These are phyloP conservation scores for Akanthomyces uredinophilus DNA, from an alignment of 2,329 filamentous ascomycete genomes.

Conservation along the genomic window DNA sequence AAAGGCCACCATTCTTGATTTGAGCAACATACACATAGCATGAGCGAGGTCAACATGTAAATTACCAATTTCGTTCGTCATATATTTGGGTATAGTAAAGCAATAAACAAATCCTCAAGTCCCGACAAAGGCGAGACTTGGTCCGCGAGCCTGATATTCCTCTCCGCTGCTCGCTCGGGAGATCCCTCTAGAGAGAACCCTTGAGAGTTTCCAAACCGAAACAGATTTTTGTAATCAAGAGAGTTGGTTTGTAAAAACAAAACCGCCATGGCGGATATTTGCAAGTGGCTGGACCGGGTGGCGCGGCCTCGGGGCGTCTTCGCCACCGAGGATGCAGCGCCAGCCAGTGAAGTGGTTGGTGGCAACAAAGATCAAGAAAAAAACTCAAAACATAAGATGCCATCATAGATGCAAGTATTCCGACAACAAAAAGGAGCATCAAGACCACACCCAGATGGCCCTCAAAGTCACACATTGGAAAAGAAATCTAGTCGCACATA, in stretches of 20 bases:
- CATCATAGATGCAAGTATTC: background rate
- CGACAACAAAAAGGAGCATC: background rate
- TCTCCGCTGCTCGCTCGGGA: background rate
- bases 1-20: too few relatives aligned
- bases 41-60: background rate
- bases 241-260: background rate
- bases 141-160: background rate
- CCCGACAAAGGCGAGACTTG: background rate
- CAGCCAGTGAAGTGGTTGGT: background rate
- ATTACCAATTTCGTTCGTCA: slow-evolving; percentile 8
- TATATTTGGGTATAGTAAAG: slow-evolving; percentile 14
- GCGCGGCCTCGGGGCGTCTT: background rate
- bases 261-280: background rate
- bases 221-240: background rate
- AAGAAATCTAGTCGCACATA: background rate
- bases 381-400: background rate
- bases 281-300: background rate
- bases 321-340: background rate
- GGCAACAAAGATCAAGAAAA: background rate
- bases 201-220: background rate
- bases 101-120: slow-evolving; percentile 5
- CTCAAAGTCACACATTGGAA: background rate
- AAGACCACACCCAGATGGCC: too few relatives aligned
- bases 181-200: background rate
- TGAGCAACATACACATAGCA: too few relatives aligned